A percentile compares a stretch with the other conserved stretches of the same genome.
phyloP scores from a whole-genome alignment of 768 basidiomycete species.

The Hydnomerulius pinastri region DNA sequence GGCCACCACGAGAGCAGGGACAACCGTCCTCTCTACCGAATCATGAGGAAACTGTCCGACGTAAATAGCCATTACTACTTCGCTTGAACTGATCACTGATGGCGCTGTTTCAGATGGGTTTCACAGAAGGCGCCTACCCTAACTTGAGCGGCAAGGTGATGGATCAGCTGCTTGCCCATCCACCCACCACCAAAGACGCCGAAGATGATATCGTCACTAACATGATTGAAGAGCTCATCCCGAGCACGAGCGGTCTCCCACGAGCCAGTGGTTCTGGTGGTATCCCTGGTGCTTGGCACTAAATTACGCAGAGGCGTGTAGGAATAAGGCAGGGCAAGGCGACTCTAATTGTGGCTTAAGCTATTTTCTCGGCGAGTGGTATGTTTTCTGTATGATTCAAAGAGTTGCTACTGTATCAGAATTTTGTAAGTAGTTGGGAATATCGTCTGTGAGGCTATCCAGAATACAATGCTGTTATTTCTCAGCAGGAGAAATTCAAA shows the following conservation, averaged over 20 bases:
- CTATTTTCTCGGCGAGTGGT: neutral
- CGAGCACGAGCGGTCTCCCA: conserved; percentile 39
- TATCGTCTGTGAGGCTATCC: too few relatives aligned
- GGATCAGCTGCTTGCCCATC: conserved; percentile 45
- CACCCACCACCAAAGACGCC: conserved; percentile 48
- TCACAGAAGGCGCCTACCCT: conserved; percentile 59
- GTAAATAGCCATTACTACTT: conserved; percentile 41
- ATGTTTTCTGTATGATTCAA: neutral
- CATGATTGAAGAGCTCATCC: conserved; percentile 59
- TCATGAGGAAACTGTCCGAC: conserved; percentile 62
- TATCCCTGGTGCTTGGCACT: conserved; percentile 52
- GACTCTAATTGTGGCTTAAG: neutral
- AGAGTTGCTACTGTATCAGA: neutral
- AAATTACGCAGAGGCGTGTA: conserved; percentile 3
- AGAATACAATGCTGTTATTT: too few relatives aligned
- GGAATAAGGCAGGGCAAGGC: neutral
- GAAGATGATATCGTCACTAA: conserved; percentile 70
- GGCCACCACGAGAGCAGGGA: conserved; percentile 18
- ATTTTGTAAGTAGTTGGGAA: neutral
- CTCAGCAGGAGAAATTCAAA: too few relatives aligned
- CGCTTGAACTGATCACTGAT: conserved; percentile 10
- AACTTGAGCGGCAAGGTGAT: conserved; percentile 51
- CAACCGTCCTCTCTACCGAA: conserved; percentile 48
- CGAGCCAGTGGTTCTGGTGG: conserved; percentile 37
- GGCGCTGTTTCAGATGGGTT: conserved; percentile 64